Base-by-base conservation (phyloP, 2,329 filamentous ascomycete species). In the Botryosphaeria agaves region DNA sequence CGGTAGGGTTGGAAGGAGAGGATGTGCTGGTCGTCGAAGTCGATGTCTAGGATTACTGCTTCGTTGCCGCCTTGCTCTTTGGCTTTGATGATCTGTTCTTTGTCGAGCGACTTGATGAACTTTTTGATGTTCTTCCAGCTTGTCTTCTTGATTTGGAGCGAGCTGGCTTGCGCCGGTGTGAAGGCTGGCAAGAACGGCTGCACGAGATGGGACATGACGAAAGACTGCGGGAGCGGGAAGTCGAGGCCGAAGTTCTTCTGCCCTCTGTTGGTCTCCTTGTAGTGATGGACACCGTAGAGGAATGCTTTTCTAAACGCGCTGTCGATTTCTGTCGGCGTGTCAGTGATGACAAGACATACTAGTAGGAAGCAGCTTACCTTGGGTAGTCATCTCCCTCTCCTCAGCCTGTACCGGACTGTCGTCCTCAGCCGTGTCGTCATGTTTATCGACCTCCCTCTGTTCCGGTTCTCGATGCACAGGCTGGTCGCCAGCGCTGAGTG, bases 41-140 rank as follows among this genome's bases (percentile, higher is more conserved):
- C 72, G 28, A 77, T 64, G 39, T 77, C 73, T 11, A 69, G 38
- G 29, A 79, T 67, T 7, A 74, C 61, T 0, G 68, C 70, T 43
- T 78, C 73, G 20, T 72, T 66, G 4, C 70, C 69, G 36, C 65
- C 69, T 20, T 69, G 62, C 29, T 77, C 73, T 45, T 78, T 78
- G 27, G 62, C 64, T 42, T 72, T 76, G 39, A 76, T 49, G n/a
- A 77, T 53, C 12, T 59, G 47, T 28, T 68, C 55, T 47, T 77
- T 78, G 47, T 77, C 72, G 7, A 79, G 56, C 31, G 66, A 57
- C 41, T 77, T 78, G 50, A 78, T 66, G 46, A 78, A 77, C 39
- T 76, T 78, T 44, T 71, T 73, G 35, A 73, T 64, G 36, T 69
- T 77, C 52, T 78, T 78, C 69, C 69, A 77, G 36, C 66, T 72